Percentiles rank a stretch among this genome's conserved stretches.
phyloP scores from a whole-genome alignment of 2,329 filamentous ascomycete genomes.

The Metarhizium robertsii region DNA sequence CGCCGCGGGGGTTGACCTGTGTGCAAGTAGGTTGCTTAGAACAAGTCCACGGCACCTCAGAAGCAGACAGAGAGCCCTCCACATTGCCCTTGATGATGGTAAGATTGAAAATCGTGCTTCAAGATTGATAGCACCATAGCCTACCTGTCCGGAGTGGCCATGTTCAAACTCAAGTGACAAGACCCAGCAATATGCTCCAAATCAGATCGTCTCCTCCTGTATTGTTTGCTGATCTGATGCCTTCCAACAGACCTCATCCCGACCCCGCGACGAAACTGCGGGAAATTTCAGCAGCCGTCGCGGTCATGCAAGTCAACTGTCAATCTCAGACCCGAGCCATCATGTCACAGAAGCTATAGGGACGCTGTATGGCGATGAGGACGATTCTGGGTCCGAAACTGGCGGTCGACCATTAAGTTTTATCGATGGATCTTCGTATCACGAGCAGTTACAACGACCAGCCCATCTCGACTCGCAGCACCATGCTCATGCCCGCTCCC shows the following conservation, averaged over 20 bases:
- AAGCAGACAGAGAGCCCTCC: constrained; percentile 23
- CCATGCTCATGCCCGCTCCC: constrained; percentile 3
- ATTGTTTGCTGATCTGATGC: neutral
- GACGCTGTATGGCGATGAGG: constrained; percentile 75
- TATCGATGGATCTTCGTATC: constrained; percentile 46
- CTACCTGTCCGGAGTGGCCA: no score
- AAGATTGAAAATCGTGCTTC: constrained; percentile 18
- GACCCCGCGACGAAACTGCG: constrained; percentile 44
- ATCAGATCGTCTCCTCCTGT: neutral
- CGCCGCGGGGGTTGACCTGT: neutral
- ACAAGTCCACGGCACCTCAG: constrained; percentile 23
- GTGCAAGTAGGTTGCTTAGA: constrained; percentile 15
- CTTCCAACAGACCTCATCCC: constrained; percentile 43
- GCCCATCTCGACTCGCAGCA: constrained; percentile 8
- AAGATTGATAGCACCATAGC: neutral
- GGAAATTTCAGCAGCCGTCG: constrained; percentile 49
- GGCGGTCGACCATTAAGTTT: constrained; percentile 64
- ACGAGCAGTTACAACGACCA: constrained; percentile 36
- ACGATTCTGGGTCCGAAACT: constrained; percentile 46
- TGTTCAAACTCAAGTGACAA: no score
- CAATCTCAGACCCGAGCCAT: constrained; percentile 79
- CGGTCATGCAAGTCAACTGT: constrained; percentile 48
- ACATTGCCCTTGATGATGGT: constrained; percentile 39
- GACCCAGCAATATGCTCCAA: no score
- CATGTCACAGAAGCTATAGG: constrained; percentile 93